Evolutionary conservation across 805 yeast species (phyloP), one percentile per base, ranked within the genome.

Genomic region (Scheffersomyces coipomensis): DNA sequence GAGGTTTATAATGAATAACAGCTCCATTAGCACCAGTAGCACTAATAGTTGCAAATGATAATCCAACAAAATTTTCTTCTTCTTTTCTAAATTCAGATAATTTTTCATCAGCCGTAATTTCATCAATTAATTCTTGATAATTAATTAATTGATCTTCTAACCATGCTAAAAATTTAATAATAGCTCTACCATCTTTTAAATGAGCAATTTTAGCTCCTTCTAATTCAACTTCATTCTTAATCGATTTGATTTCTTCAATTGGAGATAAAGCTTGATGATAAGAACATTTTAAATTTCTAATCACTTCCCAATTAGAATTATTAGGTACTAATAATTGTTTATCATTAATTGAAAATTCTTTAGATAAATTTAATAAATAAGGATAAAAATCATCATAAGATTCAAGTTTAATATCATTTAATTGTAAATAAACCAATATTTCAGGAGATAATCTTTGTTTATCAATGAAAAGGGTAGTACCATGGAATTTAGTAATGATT

Each of bases 1-100:
- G 49, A 3, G 95, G 93, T 30, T 79, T 65, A 56, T 86, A 86
- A 57, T 86, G 95, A 44, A 86, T 83, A 22, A 85, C 68, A 1
- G 93, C 86, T 7, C 88, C 86, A 56, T 85, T 85, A 10, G 88
- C 69, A 1, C 91, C 93, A 1, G 87, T 71, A 4, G 89, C 78
- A 37, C 88, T 79, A 34, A 85, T 85, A 0, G 93, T 85, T 35
- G 78, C 81, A 58, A 85, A 85, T 3, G 88, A 81, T 33, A 79
- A 72, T 0, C 90, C 93, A 16, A 66, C 72, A 52, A 75, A 79
- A 45, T 74, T 64, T 29, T 68, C 62, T 42, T 73, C 78, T 44
- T 60, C 49, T 37, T 65, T 41, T 48, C 73, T 60, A 49, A 61
- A 62, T 37, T 56, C 56, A 17, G 67, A 46, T 47, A 61, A 48